Evolutionary conservation across 2,329 filamentous ascomycete species (phyloP).

Genomic region (Blumeriella jaapii): DNA sequence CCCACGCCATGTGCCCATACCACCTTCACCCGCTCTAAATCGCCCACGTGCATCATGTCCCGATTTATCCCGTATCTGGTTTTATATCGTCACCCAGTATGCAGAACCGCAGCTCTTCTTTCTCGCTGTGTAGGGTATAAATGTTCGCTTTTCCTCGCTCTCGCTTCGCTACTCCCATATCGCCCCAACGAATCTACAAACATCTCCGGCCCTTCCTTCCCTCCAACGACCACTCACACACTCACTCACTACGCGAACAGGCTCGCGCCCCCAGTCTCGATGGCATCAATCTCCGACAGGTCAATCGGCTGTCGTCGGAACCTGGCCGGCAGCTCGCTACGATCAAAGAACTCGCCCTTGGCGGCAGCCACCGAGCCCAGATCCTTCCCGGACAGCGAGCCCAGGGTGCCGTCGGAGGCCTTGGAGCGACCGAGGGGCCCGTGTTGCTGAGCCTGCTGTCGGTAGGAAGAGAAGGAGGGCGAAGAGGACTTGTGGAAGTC

Average conservation of each 20-base stretch:
- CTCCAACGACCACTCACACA: too few species aligned
- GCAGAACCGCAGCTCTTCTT: too few species aligned
- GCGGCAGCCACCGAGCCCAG: conserved; percentile 63
- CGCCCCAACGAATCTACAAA: too few species aligned
- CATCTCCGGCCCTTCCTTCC: too few species aligned
- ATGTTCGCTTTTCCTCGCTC: conserved; percentile 11
- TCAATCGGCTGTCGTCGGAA: conserved; percentile 70
- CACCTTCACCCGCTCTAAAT: background rate
- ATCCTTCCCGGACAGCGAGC: conserved; percentile 41
- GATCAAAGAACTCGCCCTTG: conserved; percentile 74
- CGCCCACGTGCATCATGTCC: too few species aligned
- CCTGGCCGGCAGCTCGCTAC: conserved; percentile 72
- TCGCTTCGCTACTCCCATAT: too few species aligned
- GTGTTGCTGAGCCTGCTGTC: conserved; percentile 47
- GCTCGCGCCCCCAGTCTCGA: conserved; percentile 85
- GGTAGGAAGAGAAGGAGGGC: conserved; percentile 46
- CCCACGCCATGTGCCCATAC: background rate
- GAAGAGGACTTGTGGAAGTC: conserved; percentile 35
- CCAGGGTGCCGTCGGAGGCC: conserved; percentile 16
- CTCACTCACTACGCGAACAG: conserved; percentile 30
- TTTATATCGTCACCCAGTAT: too few species aligned
- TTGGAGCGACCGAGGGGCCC: conserved; percentile 36
- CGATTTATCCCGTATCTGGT: too few species aligned
- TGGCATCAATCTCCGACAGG: conserved; percentile 80
- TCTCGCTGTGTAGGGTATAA: conserved; percentile 8